Percentiles rank a stretch among this genome's conserved stretches.
Conservation (phyloP, 2,329 filamentous ascomycete species). For the Alternaria sp. region DNA sequence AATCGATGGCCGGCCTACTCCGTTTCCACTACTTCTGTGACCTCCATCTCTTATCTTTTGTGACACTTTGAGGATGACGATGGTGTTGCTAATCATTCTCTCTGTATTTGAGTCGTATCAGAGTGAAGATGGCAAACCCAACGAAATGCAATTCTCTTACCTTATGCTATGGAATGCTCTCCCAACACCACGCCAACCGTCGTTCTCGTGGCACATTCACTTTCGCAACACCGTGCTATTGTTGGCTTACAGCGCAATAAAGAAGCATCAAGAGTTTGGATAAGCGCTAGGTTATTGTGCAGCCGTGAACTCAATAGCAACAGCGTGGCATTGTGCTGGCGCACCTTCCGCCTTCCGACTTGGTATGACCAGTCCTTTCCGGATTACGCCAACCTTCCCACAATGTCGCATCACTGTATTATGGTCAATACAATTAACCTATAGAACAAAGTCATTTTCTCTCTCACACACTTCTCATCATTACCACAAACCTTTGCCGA, state of each 20-base stretch:
- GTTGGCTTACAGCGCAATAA: conserved; percentile 9
- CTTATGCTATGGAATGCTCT: neutral
- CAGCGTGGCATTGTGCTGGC: neutral
- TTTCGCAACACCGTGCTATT: conserved; percentile 1
- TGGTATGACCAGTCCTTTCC: neutral
- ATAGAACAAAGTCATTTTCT: neutral
- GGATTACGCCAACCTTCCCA: neutral
- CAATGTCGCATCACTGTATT: neutral
- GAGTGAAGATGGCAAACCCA: neutral
- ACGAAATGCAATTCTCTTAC: neutral
- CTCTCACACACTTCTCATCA: neutral
- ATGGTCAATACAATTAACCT: neutral
- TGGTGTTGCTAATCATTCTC: neutral
- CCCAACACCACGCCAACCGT: neutral
- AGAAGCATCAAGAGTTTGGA: neutral
- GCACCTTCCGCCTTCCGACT: neutral
- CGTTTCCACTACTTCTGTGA: neutral
- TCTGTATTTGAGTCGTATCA: neutral
- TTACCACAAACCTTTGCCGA: neutral
- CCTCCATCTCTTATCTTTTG: neutral
- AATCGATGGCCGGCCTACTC: neutral
- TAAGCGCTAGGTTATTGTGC: neutral
- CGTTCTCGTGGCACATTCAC: neutral
- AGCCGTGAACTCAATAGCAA: neutral
- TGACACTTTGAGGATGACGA: neutral